Evolutionary conservation across 331 rosid genomes (phyloP), one percentile per base, ranked within the genome.

Genomic region (Rosa hybrid): DNA sequence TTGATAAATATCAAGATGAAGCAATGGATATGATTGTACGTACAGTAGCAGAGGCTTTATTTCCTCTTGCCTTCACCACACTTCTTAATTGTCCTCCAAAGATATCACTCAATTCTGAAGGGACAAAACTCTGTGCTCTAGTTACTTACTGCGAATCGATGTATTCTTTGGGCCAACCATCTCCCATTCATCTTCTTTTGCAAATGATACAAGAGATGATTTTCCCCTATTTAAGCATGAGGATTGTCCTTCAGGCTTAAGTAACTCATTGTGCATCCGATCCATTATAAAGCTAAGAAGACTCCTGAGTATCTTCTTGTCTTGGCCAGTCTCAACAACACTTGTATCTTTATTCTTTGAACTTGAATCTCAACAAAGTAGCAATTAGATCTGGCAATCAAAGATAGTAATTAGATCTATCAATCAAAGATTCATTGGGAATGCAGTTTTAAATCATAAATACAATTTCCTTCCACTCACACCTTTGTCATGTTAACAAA

Each of bases 261-360:
- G 89, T 76, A 96, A 87, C 81, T 96, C 99, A 80, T 81, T 90
- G 74, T 96, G 98, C 96, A 96, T 91, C 77, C 53, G 92, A 84
- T 96, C 98, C 98, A 96, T 89, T 45, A 92, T 87, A 72, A 90
- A 96, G 90, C 98, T 93, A 81, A 96, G 89, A 27, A 86, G 93
- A 96, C 77, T 96, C 98, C 88, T 96, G 99, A 54, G 99, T 97
- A 75, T 96, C 99, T 86, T 96, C 99, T 87, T 96, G 99, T 89
- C 99, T 96, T 27, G 30, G 30, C 30, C 30, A 27, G 30, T 27
- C 30, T 27, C 30, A 27, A 27, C 30, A 27, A 27, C 1, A 27
- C 30, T 27, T 27, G 30, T 27, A 27, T 27, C 30, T 27, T 27
- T 27, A 27, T 27, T 27, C 30, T 27, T 27, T 27, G 30, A 27